Percentiles rank a stretch among this genome's conserved stretches.
phyloP scores from a whole-genome alignment of 1,284 basidiomycete species.

The Puccinia hordei region DNA sequence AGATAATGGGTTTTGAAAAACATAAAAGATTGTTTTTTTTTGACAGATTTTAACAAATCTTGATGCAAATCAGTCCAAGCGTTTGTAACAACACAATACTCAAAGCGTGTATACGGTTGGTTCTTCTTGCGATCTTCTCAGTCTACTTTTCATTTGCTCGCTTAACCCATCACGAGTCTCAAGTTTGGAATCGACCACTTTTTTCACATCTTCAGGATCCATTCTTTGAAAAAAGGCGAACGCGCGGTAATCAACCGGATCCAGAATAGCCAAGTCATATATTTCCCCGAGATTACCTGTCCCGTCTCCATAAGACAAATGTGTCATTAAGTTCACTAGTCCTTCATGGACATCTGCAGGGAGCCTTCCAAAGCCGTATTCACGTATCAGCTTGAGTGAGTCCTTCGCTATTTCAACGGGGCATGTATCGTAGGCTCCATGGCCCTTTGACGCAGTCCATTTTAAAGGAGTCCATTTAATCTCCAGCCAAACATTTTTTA shows the following conservation, averaged over 20 bases:
- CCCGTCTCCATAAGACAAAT: slow-evolving; percentile 2
- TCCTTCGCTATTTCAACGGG: slow-evolving; percentile 1
- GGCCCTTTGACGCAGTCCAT: too few species aligned
- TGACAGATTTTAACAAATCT: too few species aligned
- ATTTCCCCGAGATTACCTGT: neutral
- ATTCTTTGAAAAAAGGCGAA: slow-evolving; percentile 30
- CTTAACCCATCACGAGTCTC: neutral
- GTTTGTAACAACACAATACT: too few species aligned
- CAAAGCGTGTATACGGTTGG: neutral
- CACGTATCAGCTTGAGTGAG: slow-evolving; percentile 15
- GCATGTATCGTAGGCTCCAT: neutral
- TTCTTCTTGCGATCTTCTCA: neutral
- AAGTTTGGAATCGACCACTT: neutral
- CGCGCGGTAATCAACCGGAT: neutral
- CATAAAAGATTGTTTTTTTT: too few species aligned
- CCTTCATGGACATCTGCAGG: slow-evolving; percentile 22
- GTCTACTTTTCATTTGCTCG: neutral
- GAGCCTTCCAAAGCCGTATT: slow-evolving; percentile 34
- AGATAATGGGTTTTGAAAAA: too few species aligned
- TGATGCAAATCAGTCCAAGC: too few species aligned
- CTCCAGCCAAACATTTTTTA: slow-evolving; percentile 22
- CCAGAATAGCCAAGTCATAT: slow-evolving; percentile 12
- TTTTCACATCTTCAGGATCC: neutral
- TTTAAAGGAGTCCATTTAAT: slow-evolving; percentile 1
- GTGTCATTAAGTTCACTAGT: slow-evolving; percentile 14